Evolutionary conservation across 352 stramenopile genomes (phyloP).

Genomic region (Globisporangium cylindrosporum): DNA sequence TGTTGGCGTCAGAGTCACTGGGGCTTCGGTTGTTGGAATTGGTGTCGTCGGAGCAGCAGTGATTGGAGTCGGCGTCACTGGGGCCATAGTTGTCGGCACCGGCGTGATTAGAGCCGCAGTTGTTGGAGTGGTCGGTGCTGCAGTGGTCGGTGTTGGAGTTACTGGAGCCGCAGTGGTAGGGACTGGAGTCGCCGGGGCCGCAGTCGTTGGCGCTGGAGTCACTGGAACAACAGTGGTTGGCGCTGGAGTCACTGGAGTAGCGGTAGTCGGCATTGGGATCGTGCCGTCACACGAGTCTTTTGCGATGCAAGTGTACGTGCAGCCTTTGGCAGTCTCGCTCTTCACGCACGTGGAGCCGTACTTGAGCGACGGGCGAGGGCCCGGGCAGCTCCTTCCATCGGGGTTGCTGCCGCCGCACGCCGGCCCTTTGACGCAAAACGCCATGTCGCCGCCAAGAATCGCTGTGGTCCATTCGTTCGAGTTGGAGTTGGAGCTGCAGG

Average conservation of each 20-base stretch:
- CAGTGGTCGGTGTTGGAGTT: background rate
- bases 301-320: conserved; percentile 1
- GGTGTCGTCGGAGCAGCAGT: no score
- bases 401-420: background rate
- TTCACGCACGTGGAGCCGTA: conserved; percentile 4
- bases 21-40: no score
- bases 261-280: conserved; percentile 1
- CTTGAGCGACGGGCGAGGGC: background rate
- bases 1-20: no score
- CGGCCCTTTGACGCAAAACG: conserved; percentile 1
- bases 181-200: background rate
- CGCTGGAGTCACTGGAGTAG: background rate
- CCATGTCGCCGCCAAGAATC: background rate
- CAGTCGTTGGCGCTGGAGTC: background rate
- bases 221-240: background rate
- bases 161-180: background rate
- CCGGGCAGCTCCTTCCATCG: background rate
- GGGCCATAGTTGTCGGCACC: background rate
- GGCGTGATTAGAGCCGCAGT: background rate
- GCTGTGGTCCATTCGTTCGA: background rate
- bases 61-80: background rate
- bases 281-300: background rate
- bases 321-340: background rate
- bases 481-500: background rate
- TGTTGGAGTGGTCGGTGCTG: background rate